phyloP scores from a whole-genome alignment of 2,329 filamentous ascomycete genomes.

The Exophiala dermatitidis region DNA sequence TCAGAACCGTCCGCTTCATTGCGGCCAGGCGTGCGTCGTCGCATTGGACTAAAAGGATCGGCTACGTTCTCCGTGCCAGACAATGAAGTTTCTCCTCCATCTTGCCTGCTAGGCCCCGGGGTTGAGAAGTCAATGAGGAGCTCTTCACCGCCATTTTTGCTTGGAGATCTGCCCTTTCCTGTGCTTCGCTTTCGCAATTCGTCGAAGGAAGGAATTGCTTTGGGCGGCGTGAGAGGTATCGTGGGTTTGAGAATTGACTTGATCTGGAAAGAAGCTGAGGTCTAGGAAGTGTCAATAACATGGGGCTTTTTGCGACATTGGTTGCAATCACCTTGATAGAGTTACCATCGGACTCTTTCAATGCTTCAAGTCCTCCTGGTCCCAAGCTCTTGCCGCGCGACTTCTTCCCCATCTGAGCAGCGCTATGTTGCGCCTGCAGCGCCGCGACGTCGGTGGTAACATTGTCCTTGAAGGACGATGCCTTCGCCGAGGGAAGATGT shows the following conservation, averaged over 20 bases:
- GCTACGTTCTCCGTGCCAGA: constrained; percentile 46
- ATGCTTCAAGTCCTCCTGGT: constrained; percentile 76
- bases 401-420: constrained; percentile 48
- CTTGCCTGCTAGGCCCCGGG: constrained; percentile 30
- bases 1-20: neutral
- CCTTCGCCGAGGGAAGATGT: constrained; percentile 48
- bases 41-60: constrained; percentile 27
- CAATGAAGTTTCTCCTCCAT: constrained; percentile 36
- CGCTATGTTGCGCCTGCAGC: constrained; percentile 27
- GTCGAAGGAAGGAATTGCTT: constrained; percentile 56
- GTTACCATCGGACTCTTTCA: constrained; percentile 69
- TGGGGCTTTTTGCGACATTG: constrained; percentile 3
- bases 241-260: constrained; percentile 77
- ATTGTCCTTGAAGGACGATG: constrained; percentile 62
- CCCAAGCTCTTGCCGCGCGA: constrained; percentile 93
- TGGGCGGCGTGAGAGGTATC: constrained; percentile 58
- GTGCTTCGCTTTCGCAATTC: constrained; percentile 41
- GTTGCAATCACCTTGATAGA: constrained; percentile 60
- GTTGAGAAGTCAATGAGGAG: constrained; percentile 41
- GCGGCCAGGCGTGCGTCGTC: constrained; percentile 10
- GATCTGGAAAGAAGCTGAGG: constrained; percentile 37
- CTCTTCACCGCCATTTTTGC: constrained; percentile 24
- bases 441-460: constrained; percentile 59
- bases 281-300: constrained; percentile 31
- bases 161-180: constrained; percentile 30